Evolutionary conservation across 306 rosid genomes (phyloP).

Genomic region (Casuarina equisetifolia): DNA sequence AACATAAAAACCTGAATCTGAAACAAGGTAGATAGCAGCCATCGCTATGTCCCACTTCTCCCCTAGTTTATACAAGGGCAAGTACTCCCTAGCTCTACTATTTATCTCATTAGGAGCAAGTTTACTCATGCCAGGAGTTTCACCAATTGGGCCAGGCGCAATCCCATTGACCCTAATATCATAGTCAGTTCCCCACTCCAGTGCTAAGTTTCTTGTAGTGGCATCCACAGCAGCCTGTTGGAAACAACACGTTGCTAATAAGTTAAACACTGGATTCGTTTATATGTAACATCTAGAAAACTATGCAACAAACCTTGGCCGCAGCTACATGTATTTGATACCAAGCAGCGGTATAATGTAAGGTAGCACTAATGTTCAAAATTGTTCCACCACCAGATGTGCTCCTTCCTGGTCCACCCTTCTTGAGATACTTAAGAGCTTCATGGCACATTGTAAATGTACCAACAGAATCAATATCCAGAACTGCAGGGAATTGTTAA

Average conservation of each 20-base stretch:
- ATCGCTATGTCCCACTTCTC: slow-evolving; percentile 98
- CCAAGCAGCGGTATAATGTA: slow-evolving; percentile 89
- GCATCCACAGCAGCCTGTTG: slow-evolving; percentile 95
- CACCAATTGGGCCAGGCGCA: slow-evolving; percentile 92
- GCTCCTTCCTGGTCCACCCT: slow-evolving; percentile 76
- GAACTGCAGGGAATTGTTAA: slow-evolving; percentile 48
- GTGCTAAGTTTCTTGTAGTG: slow-evolving; percentile 86
- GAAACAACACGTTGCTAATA: slow-evolving; percentile 15
- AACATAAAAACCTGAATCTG: slow-evolving; percentile 77
- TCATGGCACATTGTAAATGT: slow-evolving; percentile 93
- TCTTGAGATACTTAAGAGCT: slow-evolving; percentile 88
- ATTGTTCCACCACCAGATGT: slow-evolving; percentile 66
- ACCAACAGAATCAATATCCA: slow-evolving; percentile 97
- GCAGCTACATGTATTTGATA: slow-evolving; percentile 95
- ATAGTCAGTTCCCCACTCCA: slow-evolving; percentile 94
- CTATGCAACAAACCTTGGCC: slow-evolving; percentile 66
- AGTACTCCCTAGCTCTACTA: slow-evolving; percentile 44
- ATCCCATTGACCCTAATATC: slow-evolving; percentile 93
- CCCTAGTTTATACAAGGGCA: slow-evolving; percentile 71
- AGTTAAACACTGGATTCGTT: slow-evolving; percentile 10
- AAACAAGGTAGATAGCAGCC: slow-evolving; percentile 80
- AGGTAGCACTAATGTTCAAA: slow-evolving; percentile 81
- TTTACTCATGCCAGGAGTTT: slow-evolving; percentile 86
- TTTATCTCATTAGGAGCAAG: slow-evolving; percentile 69
- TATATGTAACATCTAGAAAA: slow-evolving; percentile 8